Evolutionary conservation across 116 monocot species (phyloP).

Genomic region (Iris pallida): DNA sequence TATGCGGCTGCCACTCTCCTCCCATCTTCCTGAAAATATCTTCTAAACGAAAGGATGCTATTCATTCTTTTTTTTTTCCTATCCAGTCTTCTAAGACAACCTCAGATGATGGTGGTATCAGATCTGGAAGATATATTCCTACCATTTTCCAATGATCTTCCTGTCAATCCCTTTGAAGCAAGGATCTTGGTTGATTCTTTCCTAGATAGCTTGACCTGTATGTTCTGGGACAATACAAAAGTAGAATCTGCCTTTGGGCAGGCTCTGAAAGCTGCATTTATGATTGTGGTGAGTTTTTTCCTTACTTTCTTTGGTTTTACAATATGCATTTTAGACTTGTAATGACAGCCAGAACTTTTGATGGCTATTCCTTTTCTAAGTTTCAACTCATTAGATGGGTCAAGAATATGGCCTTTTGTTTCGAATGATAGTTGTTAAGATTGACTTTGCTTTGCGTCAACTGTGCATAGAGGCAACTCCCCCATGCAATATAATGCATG

Average conservation of each 20-base stretch:
- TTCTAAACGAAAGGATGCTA: neutral
- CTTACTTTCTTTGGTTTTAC: neutral
- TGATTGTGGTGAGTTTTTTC: slow-evolving; percentile 74
- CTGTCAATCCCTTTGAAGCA: slow-evolving; percentile 90
- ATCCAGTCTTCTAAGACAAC: slow-evolving; percentile 88
- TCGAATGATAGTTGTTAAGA: no score
- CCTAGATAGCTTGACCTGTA: slow-evolving; percentile 75
- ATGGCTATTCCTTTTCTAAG: neutral
- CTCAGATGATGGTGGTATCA: slow-evolving; percentile 96
- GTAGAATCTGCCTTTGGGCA: slow-evolving; percentile 91
- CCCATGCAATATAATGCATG: no score
- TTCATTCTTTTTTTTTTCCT: slow-evolving; percentile 29
- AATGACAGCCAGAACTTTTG: neutral
- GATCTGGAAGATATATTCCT: slow-evolving; percentile 97
- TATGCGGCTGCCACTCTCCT: neutral
- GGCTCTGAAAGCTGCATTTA: slow-evolving; percentile 88
- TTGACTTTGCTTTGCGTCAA: no score
- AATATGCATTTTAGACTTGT: neutral
- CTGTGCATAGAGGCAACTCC: no score
- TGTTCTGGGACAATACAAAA: slow-evolving; percentile 92
- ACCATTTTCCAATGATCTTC: slow-evolving; percentile 94
- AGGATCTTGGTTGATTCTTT: slow-evolving; percentile 87
- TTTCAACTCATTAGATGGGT: no score
- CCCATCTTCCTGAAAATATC: slow-evolving; percentile 1
- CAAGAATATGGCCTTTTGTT: no score